Base-by-base conservation (phyloP, 1,284 basidiomycete genomes). In the Trichosporon ovoides region DNA sequence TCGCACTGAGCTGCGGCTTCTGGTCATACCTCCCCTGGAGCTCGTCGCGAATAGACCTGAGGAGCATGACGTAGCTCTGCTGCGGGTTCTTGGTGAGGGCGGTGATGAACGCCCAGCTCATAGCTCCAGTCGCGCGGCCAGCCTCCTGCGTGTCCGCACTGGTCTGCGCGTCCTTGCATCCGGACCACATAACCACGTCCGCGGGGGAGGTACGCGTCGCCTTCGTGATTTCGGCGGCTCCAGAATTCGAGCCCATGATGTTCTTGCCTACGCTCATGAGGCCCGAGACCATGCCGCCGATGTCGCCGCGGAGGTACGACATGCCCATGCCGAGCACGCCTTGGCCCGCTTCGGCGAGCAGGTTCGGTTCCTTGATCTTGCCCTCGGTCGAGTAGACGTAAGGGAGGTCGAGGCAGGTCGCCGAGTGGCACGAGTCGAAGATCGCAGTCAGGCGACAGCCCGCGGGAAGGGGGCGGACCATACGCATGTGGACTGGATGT, bases 161-260 rank as follows among this genome's bases (percentile, higher is more conserved):
- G 9, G 92, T 96, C 76, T 95, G 91, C 19, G 84, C 82, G 74
- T 96, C 92, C 70, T 91, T 92, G 78, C 92, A 95, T 14, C 91
- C 93, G 69, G 87, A 88, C 83, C 85, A 92, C 67, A 76, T 71
- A 57, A 77, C 69, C 12, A 84, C 84, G 66, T 86, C 84, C 11
- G 91, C 91, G 13, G 87, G 83, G 67, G 88, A 89, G 1, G 89
- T 88, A 71, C 83, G 85, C 3, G 88, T 93, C 51, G 81, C 79
- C 62, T 80, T 84, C 0, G 87, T 77, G 16, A 35, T 11, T 6
- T 57, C 43, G 11, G 16, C 22, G 2, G 63, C 63, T 14, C 37
- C 35, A 1, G 56, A 49, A 53, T 64, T 61, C n/a, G 43, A 34
- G 46, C 60, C 60, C 50, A 64, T 55, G 10, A 64, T 37, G 28